Percentiles rank a stretch among this genome's conserved stretches.
These are phyloP conservation scores for Cnidoscolus chayamansa DNA, from an alignment of 441 rosid genomes.

Conservation along the genomic window DNA sequence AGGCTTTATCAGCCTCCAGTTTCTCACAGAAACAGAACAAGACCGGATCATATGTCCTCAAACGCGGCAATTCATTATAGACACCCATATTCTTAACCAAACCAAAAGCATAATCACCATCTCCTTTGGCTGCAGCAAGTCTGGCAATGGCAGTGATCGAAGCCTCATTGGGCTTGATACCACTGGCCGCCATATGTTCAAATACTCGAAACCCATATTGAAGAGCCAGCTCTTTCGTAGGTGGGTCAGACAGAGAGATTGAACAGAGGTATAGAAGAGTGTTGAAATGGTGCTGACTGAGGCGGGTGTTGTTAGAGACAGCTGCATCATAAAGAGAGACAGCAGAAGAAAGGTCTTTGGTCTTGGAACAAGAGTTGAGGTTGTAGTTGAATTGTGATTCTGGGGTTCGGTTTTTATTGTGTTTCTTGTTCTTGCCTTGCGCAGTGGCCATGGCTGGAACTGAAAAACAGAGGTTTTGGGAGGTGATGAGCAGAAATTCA, in stretches of 20 bases:
- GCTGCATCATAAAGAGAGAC: conserved; percentile 50
- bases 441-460: conserved; percentile 22
- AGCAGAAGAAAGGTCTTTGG: conserved; percentile 55
- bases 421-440: conserved; percentile 35
- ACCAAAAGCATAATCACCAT: conserved; percentile 64
- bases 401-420: conserved; percentile 31
- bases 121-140: conserved; percentile 65
- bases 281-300: conserved; percentile 55
- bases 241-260: conserved; percentile 38
- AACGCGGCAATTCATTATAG: conserved; percentile 40
- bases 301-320: conserved; percentile 26
- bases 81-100: conserved; percentile 47
- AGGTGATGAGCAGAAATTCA: background rate
- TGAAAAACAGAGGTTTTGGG: background rate
- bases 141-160: conserved; percentile 58
- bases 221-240: conserved; percentile 40
- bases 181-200: conserved; percentile 45
- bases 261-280: conserved; percentile 66
- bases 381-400: conserved; percentile 42
- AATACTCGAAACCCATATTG: conserved; percentile 50
- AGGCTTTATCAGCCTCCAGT: conserved; percentile 63
- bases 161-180: conserved; percentile 60
- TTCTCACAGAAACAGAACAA: conserved; percentile 66
- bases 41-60: conserved; percentile 70
- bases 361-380: conserved; percentile 53